Evolutionary conservation across 1,284 basidiomycete genomes (phyloP).

Genomic region (Moesziomyces parantarcticus): DNA sequence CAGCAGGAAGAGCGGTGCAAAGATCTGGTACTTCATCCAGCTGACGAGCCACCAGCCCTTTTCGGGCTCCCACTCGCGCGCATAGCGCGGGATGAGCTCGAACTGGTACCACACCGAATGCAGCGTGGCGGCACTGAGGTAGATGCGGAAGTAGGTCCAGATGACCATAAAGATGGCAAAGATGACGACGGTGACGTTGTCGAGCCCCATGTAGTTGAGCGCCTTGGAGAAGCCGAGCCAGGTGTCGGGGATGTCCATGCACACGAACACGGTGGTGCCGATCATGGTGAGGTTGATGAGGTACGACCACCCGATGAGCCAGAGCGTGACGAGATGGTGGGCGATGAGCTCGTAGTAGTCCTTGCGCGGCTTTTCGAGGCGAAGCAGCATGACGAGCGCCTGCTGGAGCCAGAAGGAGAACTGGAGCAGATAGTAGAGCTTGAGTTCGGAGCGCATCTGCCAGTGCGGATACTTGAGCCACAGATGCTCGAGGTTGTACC

Average conservation of each 20-base stretch:
- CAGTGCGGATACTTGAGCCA: slow-evolving; percentile 67
- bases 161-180: slow-evolving; percentile 63
- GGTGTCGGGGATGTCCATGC: slow-evolving; percentile 95
- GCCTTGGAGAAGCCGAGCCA: slow-evolving; percentile 74
- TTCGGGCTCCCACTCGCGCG: slow-evolving; percentile 58
- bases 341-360: slow-evolving; percentile 87
- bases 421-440: slow-evolving; percentile 85
- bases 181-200: slow-evolving; percentile 48
- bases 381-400: slow-evolving; percentile 83
- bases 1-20: slow-evolving; percentile 63
- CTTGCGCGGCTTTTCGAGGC: slow-evolving; percentile 91
- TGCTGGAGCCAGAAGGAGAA: slow-evolving; percentile 94
- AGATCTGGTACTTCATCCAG: slow-evolving; percentile 67
- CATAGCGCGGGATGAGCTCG: slow-evolving; percentile 74
- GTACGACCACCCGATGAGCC: slow-evolving; percentile 81
- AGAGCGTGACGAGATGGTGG: slow-evolving; percentile 90
- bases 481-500: slow-evolving; percentile 74
- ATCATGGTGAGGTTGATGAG: slow-evolving; percentile 77
- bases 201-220: slow-evolving; percentile 65
- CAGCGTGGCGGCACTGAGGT: slow-evolving; percentile 86
- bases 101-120: slow-evolving; percentile 87
- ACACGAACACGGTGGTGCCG: slow-evolving; percentile 90
- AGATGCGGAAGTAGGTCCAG: slow-evolving; percentile 87
- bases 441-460: slow-evolving; percentile 86
- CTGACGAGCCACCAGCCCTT: slow-evolving; percentile 63